Percentiles rank a stretch among this genome's conserved stretches.
Evolutionary conservation across 805 yeast species (phyloP).

Genomic region (Kregervanrija fluxuum): DNA sequence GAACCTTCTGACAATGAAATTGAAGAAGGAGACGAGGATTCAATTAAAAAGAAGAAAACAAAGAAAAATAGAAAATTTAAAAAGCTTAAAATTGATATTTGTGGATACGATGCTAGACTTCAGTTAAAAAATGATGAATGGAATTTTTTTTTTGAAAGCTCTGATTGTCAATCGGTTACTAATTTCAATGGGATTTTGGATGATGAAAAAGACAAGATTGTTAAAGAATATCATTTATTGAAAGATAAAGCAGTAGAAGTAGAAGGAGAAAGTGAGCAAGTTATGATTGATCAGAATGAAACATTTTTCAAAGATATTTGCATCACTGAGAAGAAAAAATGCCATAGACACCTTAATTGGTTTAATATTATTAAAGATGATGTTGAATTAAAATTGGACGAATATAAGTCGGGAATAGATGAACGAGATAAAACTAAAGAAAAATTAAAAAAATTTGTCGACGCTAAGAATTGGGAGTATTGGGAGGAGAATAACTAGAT

Average conservation of each 20-base stretch:
- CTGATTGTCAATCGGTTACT: constrained; percentile 7
- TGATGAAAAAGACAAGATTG: constrained; percentile 8
- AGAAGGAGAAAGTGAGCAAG: constrained; percentile 9
- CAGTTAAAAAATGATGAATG: constrained; percentile 17
- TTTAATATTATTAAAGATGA: constrained; percentile 27
- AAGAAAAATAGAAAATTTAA: constrained; percentile 18
- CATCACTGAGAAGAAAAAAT: constrained; percentile 46
- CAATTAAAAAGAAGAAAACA: constrained; percentile 9
- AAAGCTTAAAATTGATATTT: constrained; percentile 38
- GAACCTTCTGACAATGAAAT: too few relatives aligned
- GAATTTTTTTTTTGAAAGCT: constrained; percentile 12
- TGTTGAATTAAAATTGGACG: constrained; percentile 28
- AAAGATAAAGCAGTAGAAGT: constrained; percentile 5
- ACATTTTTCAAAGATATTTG: constrained; percentile 31
- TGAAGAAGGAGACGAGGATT: constrained; percentile 8
- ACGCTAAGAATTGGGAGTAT: constrained; percentile 30
- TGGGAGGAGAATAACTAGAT: constrained; percentile 8
- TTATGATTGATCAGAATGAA: constrained; percentile 1
- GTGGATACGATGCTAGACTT: constrained; percentile 39
- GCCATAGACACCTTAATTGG: constrained; percentile 41
- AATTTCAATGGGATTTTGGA: constrained; percentile 5
- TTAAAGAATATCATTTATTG: constrained; percentile 10
- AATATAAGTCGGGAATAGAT: constrained; percentile 14
- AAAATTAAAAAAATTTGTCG: constrained; percentile 26
- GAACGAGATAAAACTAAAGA: constrained; percentile 14